Evolutionary conservation across 202 grass and related monocot genomes (phyloP).

Genomic region (Carex sylvatica): DNA sequence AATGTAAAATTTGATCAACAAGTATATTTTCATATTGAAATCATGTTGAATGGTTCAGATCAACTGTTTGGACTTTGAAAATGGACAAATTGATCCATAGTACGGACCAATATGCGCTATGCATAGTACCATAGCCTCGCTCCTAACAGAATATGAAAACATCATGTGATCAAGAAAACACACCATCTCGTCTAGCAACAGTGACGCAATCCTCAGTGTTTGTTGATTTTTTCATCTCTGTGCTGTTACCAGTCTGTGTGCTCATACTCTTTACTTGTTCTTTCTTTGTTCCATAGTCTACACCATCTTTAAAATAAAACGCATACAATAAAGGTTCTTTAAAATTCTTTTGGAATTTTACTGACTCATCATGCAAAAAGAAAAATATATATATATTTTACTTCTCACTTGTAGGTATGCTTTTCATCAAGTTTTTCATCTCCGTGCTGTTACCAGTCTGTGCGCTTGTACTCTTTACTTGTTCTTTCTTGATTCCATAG

Average conservation of each 20-base stretch:
- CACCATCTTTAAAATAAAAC: not conserved
- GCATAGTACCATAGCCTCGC: too few relatives aligned
- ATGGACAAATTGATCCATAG: too few relatives aligned
- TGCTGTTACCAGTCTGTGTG: constrained; percentile 21
- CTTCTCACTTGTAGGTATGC: not conserved
- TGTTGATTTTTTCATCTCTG: constrained; percentile 38
- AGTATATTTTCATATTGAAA: too few relatives aligned
- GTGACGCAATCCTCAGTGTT: constrained; percentile 17
- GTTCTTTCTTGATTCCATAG: not conserved
- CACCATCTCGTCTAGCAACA: constrained; percentile 48
- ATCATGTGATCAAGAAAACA: not conserved
- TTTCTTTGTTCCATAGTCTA: constrained; percentile 1
- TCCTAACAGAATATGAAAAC: not conserved
- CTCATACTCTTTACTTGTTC: not conserved
- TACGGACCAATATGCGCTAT: too few relatives aligned
- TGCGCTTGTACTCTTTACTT: not conserved
- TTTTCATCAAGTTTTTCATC: constrained; percentile 4
- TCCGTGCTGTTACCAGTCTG: not conserved
- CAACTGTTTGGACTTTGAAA: too few relatives aligned
- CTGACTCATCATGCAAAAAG: not conserved
- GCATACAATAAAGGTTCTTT: not conserved
- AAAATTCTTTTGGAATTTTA: not conserved
- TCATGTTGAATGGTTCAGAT: too few relatives aligned
- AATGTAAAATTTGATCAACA: too few relatives aligned
- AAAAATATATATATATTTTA: not conserved